Evolutionary conservation across 257 asterid genomes (phyloP), one percentile per base, ranked within the genome.

Genomic region (Plantago elongata): DNA sequence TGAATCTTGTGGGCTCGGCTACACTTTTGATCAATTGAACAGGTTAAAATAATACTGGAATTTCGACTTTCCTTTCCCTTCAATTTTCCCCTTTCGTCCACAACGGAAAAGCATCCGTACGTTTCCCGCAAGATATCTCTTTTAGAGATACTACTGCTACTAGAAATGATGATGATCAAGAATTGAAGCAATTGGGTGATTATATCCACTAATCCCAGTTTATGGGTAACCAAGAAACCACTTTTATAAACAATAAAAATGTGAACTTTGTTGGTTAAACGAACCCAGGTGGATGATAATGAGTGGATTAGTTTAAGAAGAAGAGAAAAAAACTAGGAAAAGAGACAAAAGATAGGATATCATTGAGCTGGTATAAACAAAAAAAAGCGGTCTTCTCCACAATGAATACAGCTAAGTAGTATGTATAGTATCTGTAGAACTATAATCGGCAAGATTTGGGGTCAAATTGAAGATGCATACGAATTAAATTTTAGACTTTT

Each of bases 31-130:
- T 51, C 13, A 52, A 27, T 45, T 34, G 48, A 66, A 46, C 45
- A 44, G 46, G 67, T 34, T 34, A 34, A 1, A 34, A 34, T 34
- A 34, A 34, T 34, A 5, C 4, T 34, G 40, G 40, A 34, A 34
- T 34, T 34, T 34, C 7, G 29, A 54, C 72, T 75, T 75, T 67
- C 61, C 80, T 71, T 71, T 67, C 66, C 55, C 63, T 68, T 72
- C 72, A 72, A 72, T 69, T 72, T 45, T 72, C 68, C 67, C 54
- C 69, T 65, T 57, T 71, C 45, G 65, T 45, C 72, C 55, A 62
- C 60, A 16, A 58, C 27, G 67, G 12, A 51, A 61, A 65, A 56
- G 67, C 65, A 55, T 44, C n/a, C 38, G 43, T 54, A 9, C n/a
- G 12, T 22, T 50, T 51, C 46, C 58, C 9, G 60, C 61, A 29